A percentile compares a stretch with the other conserved stretches of the same genome.
Evolutionary conservation across 2,329 filamentous ascomycete species (phyloP).

Genomic region (Fusarium agapanthi): DNA sequence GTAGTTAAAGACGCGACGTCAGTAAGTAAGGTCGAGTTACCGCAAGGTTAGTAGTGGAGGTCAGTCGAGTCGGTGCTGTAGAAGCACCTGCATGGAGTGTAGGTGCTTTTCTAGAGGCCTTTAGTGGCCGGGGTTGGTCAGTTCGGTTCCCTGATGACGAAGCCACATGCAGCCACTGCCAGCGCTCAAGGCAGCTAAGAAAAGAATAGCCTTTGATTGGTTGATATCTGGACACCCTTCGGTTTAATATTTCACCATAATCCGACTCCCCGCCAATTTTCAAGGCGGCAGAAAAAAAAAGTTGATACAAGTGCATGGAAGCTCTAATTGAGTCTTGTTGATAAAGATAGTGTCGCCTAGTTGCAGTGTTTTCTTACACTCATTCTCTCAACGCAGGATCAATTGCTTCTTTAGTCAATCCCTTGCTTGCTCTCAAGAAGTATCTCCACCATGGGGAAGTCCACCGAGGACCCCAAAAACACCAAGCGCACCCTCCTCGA

Average conservation of each 20-base stretch:
- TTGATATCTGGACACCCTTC: background rate
- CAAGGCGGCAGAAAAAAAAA: slow-evolving; percentile 43
- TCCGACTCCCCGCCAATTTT: slow-evolving; percentile 46
- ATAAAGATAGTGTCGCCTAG: slow-evolving; percentile 21
- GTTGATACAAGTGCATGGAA: slow-evolving; percentile 17
- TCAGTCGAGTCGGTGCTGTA: background rate
- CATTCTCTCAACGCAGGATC: background rate
- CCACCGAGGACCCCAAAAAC: slow-evolving; percentile 46
- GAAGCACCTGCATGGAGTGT: background rate
- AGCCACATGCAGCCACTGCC: slow-evolving; percentile 26
- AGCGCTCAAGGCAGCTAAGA: background rate
- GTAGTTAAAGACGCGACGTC: slow-evolving; percentile 30
- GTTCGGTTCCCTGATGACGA: slow-evolving; percentile 38
- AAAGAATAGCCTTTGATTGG: slow-evolving; percentile 12
- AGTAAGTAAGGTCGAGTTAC: slow-evolving; percentile 17
- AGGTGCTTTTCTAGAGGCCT: slow-evolving; percentile 13
- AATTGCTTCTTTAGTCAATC: background rate
- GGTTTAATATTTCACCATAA: slow-evolving; percentile 15
- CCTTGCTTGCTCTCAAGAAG: background rate
- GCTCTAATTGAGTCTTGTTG: slow-evolving; percentile 25
- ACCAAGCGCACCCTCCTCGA: slow-evolving; percentile 63
- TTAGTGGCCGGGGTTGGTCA: slow-evolving; percentile 40
- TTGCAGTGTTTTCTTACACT: slow-evolving; percentile 1
- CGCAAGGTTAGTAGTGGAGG: background rate
- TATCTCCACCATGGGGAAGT: slow-evolving; percentile 22